Evolutionary conservation across 306 rosid species (phyloP).

Genomic region (Hippophae gyantsensis): DNA sequence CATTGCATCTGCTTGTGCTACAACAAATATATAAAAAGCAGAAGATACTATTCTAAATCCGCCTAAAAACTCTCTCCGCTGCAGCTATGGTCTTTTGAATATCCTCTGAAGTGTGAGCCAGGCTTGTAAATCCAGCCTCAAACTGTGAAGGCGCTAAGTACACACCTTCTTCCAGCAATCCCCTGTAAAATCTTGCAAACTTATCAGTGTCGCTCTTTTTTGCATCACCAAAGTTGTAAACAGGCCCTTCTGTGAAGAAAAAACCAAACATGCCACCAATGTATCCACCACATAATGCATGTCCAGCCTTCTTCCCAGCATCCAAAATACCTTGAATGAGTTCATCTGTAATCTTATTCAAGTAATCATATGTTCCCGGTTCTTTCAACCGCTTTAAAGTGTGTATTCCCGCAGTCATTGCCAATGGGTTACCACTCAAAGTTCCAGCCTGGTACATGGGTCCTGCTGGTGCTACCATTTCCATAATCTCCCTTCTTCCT

Average conservation of each 20-base stretch:
- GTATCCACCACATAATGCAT: constrained; percentile 82
- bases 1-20: neutral
- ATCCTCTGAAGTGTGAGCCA: constrained; percentile 78
- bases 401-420: constrained; percentile 95
- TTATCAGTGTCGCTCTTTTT: constrained; percentile 70
- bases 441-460: constrained; percentile 98
- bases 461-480: constrained; percentile 93
- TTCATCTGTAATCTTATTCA: constrained; percentile 65
- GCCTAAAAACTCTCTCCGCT: constrained; percentile 74
- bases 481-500: constrained; percentile 87
- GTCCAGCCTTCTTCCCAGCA: constrained; percentile 81
- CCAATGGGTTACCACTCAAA: constrained; percentile 89
- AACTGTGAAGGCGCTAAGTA: constrained; percentile 94
- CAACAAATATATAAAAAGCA: neutral
- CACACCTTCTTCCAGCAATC: constrained; percentile 88
- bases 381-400: constrained; percentile 72
- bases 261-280: constrained; percentile 90
- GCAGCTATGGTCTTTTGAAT: constrained; percentile 83
- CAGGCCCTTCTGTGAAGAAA: constrained; percentile 93
- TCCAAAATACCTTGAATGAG: constrained; percentile 66
- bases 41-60: constrained; percentile 35
- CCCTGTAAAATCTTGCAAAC: constrained; percentile 74
- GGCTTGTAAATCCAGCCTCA: constrained; percentile 95
- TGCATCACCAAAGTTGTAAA: constrained; percentile 67
- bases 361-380: constrained; percentile 66